Evolutionary conservation across 225 moss, liverwort and hornwort genomes (phyloP).

Genomic region (Rhytidiadelphus loreus): DNA sequence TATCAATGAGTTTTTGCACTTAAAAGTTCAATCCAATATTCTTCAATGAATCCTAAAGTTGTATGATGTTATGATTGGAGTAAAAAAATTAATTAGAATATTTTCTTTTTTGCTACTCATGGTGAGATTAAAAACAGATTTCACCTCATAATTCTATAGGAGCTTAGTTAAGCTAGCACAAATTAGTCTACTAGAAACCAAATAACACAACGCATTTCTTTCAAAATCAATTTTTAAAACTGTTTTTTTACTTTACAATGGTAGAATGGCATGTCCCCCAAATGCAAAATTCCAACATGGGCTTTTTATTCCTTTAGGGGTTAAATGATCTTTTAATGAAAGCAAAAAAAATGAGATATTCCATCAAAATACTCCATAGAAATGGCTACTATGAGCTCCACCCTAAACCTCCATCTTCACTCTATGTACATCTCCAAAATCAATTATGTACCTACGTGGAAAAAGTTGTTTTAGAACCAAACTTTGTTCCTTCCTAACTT

Average conservation of each 20-base stretch:
- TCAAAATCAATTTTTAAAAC: neutral
- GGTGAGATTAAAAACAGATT: fast-evolving
- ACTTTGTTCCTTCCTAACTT: too few species aligned
- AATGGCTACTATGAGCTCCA: neutral
- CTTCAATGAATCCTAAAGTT: too few species aligned
- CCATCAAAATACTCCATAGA: neutral
- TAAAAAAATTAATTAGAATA: neutral
- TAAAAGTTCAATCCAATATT: neutral
- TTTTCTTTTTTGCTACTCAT: neutral
- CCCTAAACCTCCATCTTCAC: too few species aligned
- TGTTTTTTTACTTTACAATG: neutral
- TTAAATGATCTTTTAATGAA: neutral
- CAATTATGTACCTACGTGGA: too few species aligned
- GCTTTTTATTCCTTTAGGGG: fast-evolving
- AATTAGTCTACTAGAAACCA: neutral
- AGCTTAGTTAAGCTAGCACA: fast-evolving
- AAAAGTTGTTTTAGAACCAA: too few species aligned
- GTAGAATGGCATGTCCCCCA: fast-evolving
- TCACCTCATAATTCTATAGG: neutral
- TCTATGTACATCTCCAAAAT: too few species aligned
- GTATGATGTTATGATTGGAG: neutral
- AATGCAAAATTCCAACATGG: neutral
- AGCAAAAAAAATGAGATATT: neutral
- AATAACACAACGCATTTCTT: neutral
- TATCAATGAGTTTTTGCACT: neutral